Base-by-base conservation (phyloP, 768 basidiomycete genomes). In the Cystofilobasidium capitatum region DNA sequence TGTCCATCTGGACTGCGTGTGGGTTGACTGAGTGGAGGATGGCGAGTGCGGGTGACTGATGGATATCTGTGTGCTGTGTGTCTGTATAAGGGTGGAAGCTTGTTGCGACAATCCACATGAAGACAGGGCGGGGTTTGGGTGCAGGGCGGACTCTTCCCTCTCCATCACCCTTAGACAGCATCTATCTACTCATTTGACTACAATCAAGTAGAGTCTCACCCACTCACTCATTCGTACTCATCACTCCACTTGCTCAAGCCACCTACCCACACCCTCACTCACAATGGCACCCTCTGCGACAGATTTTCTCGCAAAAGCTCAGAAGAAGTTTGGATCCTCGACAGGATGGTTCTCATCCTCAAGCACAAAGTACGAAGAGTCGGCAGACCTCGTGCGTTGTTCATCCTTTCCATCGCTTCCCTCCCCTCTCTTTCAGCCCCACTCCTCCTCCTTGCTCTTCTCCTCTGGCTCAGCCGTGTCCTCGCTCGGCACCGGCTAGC, bases 261-360 rank as follows among this genome's bases (percentile, higher is more conserved):
- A 6, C 58, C 37, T 37, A 17, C 44, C 61, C 22, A 12, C 10
- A 26, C 61, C 44, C 29, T 6, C 40, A 26, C 33, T 2, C 39
- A 26, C 29, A 0, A 68, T 68, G 66, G 39, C 66, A 14, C 59
- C 61, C 20, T 60, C 61, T 22, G 33, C 68, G 29, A 29, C 42
- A 14, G 68, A 78, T 29, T 79, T 91, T 22, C 77, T 94, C 36
- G 88, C 89, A 71, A 89, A 88, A 75, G 94, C 93, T 0, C 87
- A 96, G 76, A 98, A 96, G 83, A 94, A 92, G 75, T 86, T 88
- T 14, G 83, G 80, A 68, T 87, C 90, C 0, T 88, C 89, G 0
- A 71, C 75, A 31, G 76, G 78, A 14, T 96, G 91, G 91, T 94
- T 96, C 79, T 85, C 87, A 42, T 90, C 88, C 12, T 80, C 85